Conservation (phyloP, 768 basidiomycete genomes). For the Phlebiopsis gigantea region DNA sequence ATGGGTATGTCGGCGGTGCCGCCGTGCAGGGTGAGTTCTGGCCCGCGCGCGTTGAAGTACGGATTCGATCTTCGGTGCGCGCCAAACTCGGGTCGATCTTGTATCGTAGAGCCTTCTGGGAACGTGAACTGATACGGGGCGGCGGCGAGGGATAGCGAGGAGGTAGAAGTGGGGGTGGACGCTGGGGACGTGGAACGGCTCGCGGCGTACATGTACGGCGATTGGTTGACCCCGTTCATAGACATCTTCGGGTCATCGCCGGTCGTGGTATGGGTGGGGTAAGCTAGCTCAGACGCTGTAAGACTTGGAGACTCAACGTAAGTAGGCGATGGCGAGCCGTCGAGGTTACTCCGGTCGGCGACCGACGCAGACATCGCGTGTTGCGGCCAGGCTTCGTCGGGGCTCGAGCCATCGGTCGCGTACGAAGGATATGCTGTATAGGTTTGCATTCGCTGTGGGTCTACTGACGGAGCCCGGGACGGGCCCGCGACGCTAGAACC, state of each 20-base stretch:
- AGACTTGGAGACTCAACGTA: constrained; percentile 53
- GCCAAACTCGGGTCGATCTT: constrained; percentile 54
- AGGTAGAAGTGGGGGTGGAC: constrained; percentile 44
- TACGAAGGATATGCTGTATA: constrained; percentile 46
- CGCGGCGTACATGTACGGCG: constrained; percentile 55
- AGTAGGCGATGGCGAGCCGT: constrained; percentile 46
- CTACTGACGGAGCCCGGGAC: constrained; percentile 13
- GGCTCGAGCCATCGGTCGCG: constrained; percentile 29
- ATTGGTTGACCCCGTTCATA: constrained; percentile 42
- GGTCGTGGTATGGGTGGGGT: constrained; percentile 36
- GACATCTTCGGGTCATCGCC: constrained; percentile 55
- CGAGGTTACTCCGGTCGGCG: constrained; percentile 36
- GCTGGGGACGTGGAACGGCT: constrained; percentile 73
- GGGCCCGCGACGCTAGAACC: constrained; percentile 29
- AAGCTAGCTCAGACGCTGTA: constrained; percentile 42
- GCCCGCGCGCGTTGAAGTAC: constrained; percentile 26
- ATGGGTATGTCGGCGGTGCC: constrained; percentile 70
- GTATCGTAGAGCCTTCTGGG: constrained; percentile 44
- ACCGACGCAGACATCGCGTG: constrained; percentile 32
- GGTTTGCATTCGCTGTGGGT: constrained; percentile 24
- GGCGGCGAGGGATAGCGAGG: constrained; percentile 45
- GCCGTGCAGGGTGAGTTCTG: constrained; percentile 68
- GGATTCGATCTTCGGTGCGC: background rate
- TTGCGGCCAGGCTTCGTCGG: constrained; percentile 26
- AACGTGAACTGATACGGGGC: constrained; percentile 66